Evolutionary conservation across 805 yeast species (phyloP).

Genomic region (Ogataea zsoltii): DNA sequence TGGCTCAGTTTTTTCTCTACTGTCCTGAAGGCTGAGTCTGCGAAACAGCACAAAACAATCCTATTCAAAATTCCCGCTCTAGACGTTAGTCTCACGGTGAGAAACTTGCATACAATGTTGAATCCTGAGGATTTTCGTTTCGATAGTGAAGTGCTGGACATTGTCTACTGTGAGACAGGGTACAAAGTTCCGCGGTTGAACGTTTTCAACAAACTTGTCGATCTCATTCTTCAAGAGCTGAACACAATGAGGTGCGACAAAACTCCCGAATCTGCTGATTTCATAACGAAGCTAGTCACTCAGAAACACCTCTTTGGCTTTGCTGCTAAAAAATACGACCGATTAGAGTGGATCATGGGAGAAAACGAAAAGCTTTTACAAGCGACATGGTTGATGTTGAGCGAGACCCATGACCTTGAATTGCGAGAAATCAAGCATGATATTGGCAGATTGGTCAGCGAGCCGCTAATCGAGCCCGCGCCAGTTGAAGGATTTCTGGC

Average conservation of each 20-base stretch:
- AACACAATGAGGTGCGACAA: constrained; percentile 3
- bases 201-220: constrained; percentile 40
- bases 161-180: constrained; percentile 19
- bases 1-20: constrained; percentile 65
- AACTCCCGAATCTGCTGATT: constrained; percentile 10
- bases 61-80: constrained; percentile 47
- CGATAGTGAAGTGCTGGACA: neutral
- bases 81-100: constrained; percentile 44
- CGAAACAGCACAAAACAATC: constrained; percentile 15
- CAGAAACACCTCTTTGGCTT: constrained; percentile 34
- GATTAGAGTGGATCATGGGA: constrained; percentile 68
- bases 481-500: constrained; percentile 83
- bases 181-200: constrained; percentile 28
- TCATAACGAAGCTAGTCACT: constrained; percentile 24
- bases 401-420: constrained; percentile 57
- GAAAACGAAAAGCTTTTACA: constrained; percentile 43
- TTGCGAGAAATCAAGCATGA: constrained; percentile 49
- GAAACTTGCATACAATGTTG: constrained; percentile 12
- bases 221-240: constrained; percentile 36
- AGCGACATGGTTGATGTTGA: constrained; percentile 44
- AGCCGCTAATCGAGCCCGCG: constrained; percentile 53
- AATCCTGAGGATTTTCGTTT: constrained; percentile 9
- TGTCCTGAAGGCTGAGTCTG: constrained; percentile 37
- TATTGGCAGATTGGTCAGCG: constrained; percentile 33
- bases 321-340: constrained; percentile 69